Evolutionary conservation across 2,329 filamentous ascomycete species (phyloP).

Genomic region (Neonectria punicea): DNA sequence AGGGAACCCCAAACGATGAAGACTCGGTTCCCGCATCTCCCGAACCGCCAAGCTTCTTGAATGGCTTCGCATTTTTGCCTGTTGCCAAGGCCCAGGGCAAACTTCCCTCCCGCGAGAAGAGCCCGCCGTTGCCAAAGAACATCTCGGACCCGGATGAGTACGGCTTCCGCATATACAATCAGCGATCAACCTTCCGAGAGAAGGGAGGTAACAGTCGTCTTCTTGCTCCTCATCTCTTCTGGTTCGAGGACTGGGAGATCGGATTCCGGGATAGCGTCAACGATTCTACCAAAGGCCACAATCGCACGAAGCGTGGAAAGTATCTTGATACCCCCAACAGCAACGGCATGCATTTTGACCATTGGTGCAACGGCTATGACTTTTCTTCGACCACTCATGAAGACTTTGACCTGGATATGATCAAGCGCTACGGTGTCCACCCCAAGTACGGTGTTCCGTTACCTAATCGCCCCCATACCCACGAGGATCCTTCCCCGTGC

Average conservation of each 20-base stretch:
- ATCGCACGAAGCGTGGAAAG: conserved; percentile 62
- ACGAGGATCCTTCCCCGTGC: conserved; percentile 52
- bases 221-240: conserved; percentile 57
- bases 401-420: conserved; percentile 62
- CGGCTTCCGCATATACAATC: conserved; percentile 59
- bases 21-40: conserved; percentile 51
- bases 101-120: conserved; percentile 50
- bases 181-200: conserved; percentile 53
- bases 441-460: conserved; percentile 65
- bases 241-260: conserved; percentile 65
- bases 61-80: conserved; percentile 40
- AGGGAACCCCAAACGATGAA: conserved; percentile 49
- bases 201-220: conserved; percentile 64
- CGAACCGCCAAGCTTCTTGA: conserved; percentile 45
- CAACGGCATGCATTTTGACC: conserved; percentile 64
- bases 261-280: conserved; percentile 70
- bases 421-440: conserved; percentile 62
- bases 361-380: conserved; percentile 64
- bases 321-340: conserved; percentile 65
- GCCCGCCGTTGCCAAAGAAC: conserved; percentile 52
- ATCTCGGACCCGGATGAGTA: conserved; percentile 61
- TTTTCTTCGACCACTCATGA: conserved; percentile 58
- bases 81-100: conserved; percentile 43
- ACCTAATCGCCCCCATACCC: conserved; percentile 57
- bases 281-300: conserved; percentile 63